These are phyloP conservation scores for Hypoxylon sp. DNA, from an alignment of 2,329 filamentous ascomycete genomes.

Conservation along the genomic window DNA sequence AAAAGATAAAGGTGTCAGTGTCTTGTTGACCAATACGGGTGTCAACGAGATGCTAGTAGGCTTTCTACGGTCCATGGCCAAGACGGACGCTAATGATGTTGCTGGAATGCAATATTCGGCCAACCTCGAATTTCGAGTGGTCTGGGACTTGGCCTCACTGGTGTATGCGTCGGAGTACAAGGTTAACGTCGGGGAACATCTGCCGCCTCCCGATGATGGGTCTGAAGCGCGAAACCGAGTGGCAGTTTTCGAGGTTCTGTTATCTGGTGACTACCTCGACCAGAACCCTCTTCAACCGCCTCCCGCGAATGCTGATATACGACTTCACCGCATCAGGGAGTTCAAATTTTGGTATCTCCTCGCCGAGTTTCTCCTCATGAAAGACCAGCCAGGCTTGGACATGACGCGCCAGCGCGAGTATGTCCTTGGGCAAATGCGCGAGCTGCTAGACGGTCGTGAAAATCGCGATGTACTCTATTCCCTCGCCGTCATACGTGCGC, in stretches of 20 bases:
- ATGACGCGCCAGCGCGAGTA: constrained; percentile 72
- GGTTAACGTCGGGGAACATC: constrained; percentile 51
- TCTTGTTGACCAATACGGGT: constrained; percentile 65
- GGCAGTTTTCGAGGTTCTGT: constrained; percentile 79
- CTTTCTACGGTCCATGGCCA: constrained; percentile 69
- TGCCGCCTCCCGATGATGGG: constrained; percentile 69
- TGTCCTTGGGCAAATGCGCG: constrained; percentile 74
- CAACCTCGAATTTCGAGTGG: constrained; percentile 68
- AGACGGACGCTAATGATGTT: constrained; percentile 63
- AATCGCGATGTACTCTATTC: constrained; percentile 93
- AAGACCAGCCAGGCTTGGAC: constrained; percentile 68
- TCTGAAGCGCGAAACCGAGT: constrained; percentile 77
- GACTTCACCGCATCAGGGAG: constrained; percentile 71
- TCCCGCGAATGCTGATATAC: constrained; percentile 63
- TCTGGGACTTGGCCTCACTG: constrained; percentile 71
- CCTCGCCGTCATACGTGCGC: constrained; percentile 82
- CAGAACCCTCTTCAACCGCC: constrained; percentile 68
- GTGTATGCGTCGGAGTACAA: constrained; percentile 59
- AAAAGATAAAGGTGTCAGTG: constrained; percentile 58
- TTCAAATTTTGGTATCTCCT: constrained; percentile 87
- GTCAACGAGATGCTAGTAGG: constrained; percentile 76
- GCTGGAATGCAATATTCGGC: constrained; percentile 67
- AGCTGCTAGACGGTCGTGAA: constrained; percentile 82
- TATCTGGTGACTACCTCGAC: constrained; percentile 77
- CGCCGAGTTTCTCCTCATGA: constrained; percentile 75